phyloP scores from a whole-genome alignment of 208 protist species.

The Strigomonas culicis region DNA sequence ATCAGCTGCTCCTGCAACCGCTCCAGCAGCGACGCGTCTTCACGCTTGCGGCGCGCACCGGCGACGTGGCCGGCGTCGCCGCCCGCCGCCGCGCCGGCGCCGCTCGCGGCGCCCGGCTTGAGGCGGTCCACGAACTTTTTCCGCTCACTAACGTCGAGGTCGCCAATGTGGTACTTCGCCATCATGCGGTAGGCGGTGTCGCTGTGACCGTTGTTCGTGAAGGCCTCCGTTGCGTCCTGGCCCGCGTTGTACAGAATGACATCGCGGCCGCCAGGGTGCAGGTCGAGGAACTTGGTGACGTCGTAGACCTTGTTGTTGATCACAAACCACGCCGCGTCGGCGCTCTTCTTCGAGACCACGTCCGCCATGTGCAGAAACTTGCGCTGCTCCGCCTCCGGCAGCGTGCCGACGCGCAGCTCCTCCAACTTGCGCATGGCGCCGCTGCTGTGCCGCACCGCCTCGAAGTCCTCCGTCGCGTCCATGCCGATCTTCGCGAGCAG shows the following conservation, averaged over 20 bases:
- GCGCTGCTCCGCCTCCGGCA: slow-evolving; percentile 30
- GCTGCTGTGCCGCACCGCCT: slow-evolving; percentile 55
- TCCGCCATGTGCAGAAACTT: no score
- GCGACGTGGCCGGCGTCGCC: no score
- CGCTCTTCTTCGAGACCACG: slow-evolving; percentile 55
- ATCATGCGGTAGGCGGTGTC: slow-evolving; percentile 60
- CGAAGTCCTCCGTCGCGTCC: slow-evolving; percentile 68
- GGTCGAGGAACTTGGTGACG: slow-evolving; percentile 78
- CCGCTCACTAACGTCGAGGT: no score
- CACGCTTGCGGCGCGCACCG: no score
- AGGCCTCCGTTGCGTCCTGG: slow-evolving; percentile 80
- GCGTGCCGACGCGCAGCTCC: slow-evolving; percentile 50
- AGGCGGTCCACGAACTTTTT: slow-evolving; percentile 46
- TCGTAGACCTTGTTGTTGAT: slow-evolving; percentile 87
- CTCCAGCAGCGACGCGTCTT: no score
- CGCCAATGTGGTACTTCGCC: slow-evolving; percentile 74
- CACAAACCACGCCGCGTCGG: slow-evolving; percentile 80
- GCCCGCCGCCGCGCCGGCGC: no score
- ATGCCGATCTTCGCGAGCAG: slow-evolving; percentile 53
- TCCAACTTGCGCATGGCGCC: slow-evolving; percentile 42
- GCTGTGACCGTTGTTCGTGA: slow-evolving; percentile 80
- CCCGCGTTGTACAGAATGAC: slow-evolving; percentile 79
- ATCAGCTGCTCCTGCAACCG: slow-evolving; percentile 38
- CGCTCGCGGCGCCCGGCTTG: slow-evolving; percentile 27
- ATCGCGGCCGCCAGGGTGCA: slow-evolving; percentile 89